Conservation (phyloP, 306 rosid species). For the Sicyos edulis region DNA sequence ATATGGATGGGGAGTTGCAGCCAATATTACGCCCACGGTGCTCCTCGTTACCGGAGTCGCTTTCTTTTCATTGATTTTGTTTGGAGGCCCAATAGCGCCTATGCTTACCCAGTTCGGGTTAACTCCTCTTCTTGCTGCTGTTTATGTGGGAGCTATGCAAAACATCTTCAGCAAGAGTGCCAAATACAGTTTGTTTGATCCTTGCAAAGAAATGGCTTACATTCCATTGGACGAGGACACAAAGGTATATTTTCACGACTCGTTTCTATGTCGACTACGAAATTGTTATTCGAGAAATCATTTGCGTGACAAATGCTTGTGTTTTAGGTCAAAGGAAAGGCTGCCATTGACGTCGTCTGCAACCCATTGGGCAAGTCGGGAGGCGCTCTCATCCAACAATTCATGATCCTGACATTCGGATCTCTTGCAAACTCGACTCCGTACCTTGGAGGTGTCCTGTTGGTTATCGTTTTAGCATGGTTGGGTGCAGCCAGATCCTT, state of each 20-base stretch:
- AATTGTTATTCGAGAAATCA: neutral
- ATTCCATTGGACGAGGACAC: slow-evolving; percentile 82
- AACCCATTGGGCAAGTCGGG: slow-evolving; percentile 98
- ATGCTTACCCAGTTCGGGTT: slow-evolving; percentile 56
- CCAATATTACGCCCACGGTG: slow-evolving; percentile 85
- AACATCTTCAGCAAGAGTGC: slow-evolving; percentile 99
- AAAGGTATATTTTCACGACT: slow-evolving; percentile 5
- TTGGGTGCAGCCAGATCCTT: slow-evolving; percentile 77
- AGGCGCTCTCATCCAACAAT: slow-evolving; percentile 93
- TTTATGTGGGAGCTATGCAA: slow-evolving; percentile 97
- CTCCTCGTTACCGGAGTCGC: slow-evolving; percentile 82
- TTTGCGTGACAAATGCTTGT: neutral
- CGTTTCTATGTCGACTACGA: no score
- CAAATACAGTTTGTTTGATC: slow-evolving; percentile 93
- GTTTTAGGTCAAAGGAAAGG: slow-evolving; percentile 93
- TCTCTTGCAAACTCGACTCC: slow-evolving; percentile 96
- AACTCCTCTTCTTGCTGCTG: slow-evolving; percentile 99
- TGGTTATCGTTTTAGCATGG: slow-evolving; percentile 86
- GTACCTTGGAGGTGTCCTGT: slow-evolving; percentile 80
- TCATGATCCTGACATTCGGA: slow-evolving; percentile 88
- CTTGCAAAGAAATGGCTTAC: slow-evolving; percentile 99
- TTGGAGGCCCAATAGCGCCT: slow-evolving; percentile 71
- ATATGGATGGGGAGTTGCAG: slow-evolving; percentile 97
- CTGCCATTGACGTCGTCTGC: slow-evolving; percentile 98
- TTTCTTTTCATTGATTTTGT: slow-evolving; percentile 77